A percentile compares a stretch with the other conserved stretches of the same genome.
phyloP scores from a whole-genome alignment of 768 basidiomycete species.

The Rhizopogon salebrosus region DNA sequence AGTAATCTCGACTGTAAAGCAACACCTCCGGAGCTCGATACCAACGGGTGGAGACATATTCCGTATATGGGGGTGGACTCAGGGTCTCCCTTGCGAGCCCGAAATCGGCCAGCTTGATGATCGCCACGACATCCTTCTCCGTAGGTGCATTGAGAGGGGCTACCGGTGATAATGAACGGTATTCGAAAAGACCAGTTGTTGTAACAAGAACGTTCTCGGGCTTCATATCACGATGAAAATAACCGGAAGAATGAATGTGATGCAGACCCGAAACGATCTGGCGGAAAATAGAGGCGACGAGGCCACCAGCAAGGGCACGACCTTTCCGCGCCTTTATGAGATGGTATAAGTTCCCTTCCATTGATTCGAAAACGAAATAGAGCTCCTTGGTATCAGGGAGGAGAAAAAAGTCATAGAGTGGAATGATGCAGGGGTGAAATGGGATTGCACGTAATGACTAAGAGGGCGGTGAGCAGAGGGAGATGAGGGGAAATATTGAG shows the following conservation, averaged over 20 bases:
- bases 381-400: constrained; percentile 94
- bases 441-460: constrained; percentile 94
- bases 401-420: constrained; percentile 98
- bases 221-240: constrained; percentile 99
- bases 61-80: constrained; percentile 91
- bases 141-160: constrained; percentile 57
- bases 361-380: constrained; percentile 99
- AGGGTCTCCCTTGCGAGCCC: constrained; percentile 89
- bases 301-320: constrained; percentile 91
- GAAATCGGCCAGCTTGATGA: constrained; percentile 98
- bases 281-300: constrained; percentile 90
- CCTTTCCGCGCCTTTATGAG: constrained; percentile 97
- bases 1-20: constrained; percentile 87
- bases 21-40: constrained; percentile 98
- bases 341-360: constrained; percentile 99
- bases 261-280: constrained; percentile 88
- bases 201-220: constrained; percentile 99
- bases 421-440: constrained; percentile 95
- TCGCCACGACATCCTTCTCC: constrained; percentile 92
- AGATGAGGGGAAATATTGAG: constrained; percentile 8
- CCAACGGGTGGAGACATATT: constrained; percentile 99
- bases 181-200: constrained; percentile 92
- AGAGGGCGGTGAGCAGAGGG: constrained; percentile 11
- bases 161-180: constrained; percentile 71
- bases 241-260: constrained; percentile 89